These are phyloP conservation scores for Ascocoryne sarcoides DNA, from an alignment of 2,329 filamentous ascomycete genomes.

Conservation along the genomic window DNA sequence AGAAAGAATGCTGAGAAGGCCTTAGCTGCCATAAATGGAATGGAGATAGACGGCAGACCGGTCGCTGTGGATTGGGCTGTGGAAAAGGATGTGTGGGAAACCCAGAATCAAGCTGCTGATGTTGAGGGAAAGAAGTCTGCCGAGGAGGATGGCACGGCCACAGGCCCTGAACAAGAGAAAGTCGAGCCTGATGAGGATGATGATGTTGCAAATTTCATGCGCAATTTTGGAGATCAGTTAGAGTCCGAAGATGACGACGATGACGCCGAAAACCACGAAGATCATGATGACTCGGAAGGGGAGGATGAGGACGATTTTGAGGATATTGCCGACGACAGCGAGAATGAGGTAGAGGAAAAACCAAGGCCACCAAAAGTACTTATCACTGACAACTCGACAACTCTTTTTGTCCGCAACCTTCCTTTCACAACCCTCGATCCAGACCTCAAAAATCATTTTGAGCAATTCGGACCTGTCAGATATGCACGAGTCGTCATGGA, in stretches of 20 bases:
- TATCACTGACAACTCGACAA: constrained; percentile 59
- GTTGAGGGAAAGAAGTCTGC: constrained; percentile 15
- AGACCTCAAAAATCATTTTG: constrained; percentile 74
- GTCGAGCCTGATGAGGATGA: constrained; percentile 26
- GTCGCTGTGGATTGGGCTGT: constrained; percentile 96
- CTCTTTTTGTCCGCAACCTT: constrained; percentile 87
- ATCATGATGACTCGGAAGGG: constrained; percentile 30
- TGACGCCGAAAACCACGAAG: constrained; percentile 35
- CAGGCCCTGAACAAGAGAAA: constrained; percentile 14
- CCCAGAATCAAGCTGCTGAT: constrained; percentile 38
- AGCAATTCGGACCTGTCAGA: constrained; percentile 75
- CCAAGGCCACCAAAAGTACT: constrained; percentile 30
- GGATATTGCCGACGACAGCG: constrained; percentile 38
- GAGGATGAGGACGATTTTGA: constrained; percentile 29
- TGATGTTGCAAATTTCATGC: constrained; percentile 30
- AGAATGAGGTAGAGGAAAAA: constrained; percentile 30
- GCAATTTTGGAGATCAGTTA: constrained; percentile 27
- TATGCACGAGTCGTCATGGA: constrained; percentile 92
- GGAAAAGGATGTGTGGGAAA: constrained; percentile 78
- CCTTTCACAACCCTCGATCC: constrained; percentile 84
- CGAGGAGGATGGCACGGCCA: background rate
- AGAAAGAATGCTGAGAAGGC: constrained; percentile 88
- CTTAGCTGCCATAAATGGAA: constrained; percentile 78
- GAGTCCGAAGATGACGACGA: constrained; percentile 31
- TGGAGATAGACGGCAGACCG: constrained; percentile 75